These are phyloP conservation scores for Solanum medicagineum DNA, from an alignment of 257 asterid genomes.

Conservation along the genomic window DNA sequence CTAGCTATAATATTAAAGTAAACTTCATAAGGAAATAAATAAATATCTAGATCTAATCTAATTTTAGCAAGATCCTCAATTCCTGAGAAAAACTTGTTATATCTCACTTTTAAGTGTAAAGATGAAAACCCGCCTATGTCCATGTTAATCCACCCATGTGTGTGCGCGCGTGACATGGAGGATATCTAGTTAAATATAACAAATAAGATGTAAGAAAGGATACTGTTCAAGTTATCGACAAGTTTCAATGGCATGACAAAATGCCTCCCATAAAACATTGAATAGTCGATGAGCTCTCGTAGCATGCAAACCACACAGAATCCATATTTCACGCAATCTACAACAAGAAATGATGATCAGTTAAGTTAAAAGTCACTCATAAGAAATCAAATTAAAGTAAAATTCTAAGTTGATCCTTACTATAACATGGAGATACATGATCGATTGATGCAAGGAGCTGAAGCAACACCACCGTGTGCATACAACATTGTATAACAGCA, in stretches of 20 bases:
- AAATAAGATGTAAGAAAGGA: constrained; percentile 22
- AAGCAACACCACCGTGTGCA: constrained; percentile 61
- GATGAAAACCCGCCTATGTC: no score
- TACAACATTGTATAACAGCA: constrained; percentile 66
- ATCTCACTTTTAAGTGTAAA: no score
- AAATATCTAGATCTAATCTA: not conserved
- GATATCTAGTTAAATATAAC: not conserved
- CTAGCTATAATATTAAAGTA: no score
- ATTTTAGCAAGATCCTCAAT: no score
- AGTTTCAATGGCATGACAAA: constrained; percentile 27
- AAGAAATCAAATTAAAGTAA: not conserved
- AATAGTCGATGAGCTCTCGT: constrained; percentile 23
- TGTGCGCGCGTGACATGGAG: not conserved
- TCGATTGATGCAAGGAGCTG: constrained; percentile 20
- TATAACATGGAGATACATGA: constrained; percentile 15
- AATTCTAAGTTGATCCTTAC: constrained; percentile 18
- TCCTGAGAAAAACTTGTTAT: no score
- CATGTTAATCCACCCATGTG: no score
- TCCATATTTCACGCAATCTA: constrained; percentile 21
- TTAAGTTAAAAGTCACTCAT: not conserved
- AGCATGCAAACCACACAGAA: constrained; percentile 43
- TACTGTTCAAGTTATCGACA: constrained; percentile 55
- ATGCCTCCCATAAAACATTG: constrained; percentile 13
- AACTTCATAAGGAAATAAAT: not conserved
- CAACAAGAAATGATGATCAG: constrained; percentile 15